Percentiles rank a stretch among this genome's conserved stretches.
Evolutionary conservation across 2,329 filamentous ascomycete species (phyloP).

Genomic region (Ophidiomyces ophidiicola): DNA sequence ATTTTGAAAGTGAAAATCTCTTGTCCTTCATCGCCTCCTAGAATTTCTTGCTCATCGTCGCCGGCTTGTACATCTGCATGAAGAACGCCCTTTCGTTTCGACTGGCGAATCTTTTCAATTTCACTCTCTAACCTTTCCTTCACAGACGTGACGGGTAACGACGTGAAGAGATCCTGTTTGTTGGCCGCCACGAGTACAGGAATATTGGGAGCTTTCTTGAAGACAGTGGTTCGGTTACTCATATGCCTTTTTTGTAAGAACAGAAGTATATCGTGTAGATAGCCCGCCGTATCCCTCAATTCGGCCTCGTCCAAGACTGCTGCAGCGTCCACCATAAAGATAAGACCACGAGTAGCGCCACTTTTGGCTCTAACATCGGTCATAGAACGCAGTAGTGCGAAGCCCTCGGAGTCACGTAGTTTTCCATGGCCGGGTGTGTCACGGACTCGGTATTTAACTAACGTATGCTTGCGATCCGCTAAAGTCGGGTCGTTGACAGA

Average conservation of each 20-base stretch:
- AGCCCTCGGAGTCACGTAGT: slow-evolving; percentile 52
- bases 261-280: slow-evolving; percentile 82
- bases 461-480: slow-evolving; percentile 35
- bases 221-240: slow-evolving; percentile 32
- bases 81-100: slow-evolving; percentile 66
- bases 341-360: slow-evolving; percentile 45
- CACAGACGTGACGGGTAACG: slow-evolving; percentile 66
- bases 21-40: slow-evolving; percentile 70
- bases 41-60: slow-evolving; percentile 63
- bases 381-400: slow-evolving; percentile 29
- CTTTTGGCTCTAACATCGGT: slow-evolving; percentile 27
- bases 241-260: slow-evolving; percentile 57
- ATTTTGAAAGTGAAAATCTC: slow-evolving; percentile 67
- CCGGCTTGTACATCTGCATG: slow-evolving; percentile 56
- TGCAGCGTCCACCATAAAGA: slow-evolving; percentile 83
- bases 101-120: slow-evolving; percentile 62
- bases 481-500: slow-evolving; percentile 56
- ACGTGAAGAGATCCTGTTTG: slow-evolving; percentile 91
- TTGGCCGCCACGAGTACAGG: slow-evolving; percentile 81
- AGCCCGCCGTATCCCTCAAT: slow-evolving; percentile 63
- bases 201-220: slow-evolving; percentile 40
- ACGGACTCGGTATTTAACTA: slow-evolving; percentile 29
- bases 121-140: slow-evolving; percentile 65
- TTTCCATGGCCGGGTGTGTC: slow-evolving; percentile 96
- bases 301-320: slow-evolving; percentile 38